phyloP scores from a whole-genome alignment of 202 grass and related monocot genomes.

The Musa balbisiana region DNA sequence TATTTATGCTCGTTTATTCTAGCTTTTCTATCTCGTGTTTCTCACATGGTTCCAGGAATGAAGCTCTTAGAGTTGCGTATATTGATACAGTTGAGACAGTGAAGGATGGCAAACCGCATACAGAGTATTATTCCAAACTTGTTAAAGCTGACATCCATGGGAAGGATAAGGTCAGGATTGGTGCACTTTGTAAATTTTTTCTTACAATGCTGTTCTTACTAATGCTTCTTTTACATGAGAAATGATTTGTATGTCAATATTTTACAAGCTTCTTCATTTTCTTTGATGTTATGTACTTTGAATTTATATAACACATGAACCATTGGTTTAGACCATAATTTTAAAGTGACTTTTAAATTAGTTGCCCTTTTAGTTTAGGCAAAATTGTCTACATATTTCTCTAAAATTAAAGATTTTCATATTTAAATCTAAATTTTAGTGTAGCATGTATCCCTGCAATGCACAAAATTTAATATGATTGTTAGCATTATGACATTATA shows the following conservation, averaged over 20 bases:
- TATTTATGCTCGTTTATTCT: neutral
- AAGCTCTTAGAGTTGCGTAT: conserved; percentile 90
- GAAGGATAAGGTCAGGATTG: conserved; percentile 54
- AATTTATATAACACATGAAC: neutral
- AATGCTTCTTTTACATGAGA: neutral
- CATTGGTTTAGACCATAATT: too few species aligned
- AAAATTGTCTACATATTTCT: too few species aligned
- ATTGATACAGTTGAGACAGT: conserved; percentile 67
- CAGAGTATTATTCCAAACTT: conserved; percentile 81
- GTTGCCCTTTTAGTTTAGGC: too few species aligned
- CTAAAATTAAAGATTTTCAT: too few species aligned
- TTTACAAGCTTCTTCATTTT: neutral
- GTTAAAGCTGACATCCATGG: conserved; percentile 93
- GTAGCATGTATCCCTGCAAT: too few species aligned
- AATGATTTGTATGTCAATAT: neutral
- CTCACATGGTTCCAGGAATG: conserved; percentile 50
- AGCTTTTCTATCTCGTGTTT: conserved; percentile 11
- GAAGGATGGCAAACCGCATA: conserved; percentile 60
- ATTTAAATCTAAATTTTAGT: too few species aligned
- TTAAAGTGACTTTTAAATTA: too few species aligned
- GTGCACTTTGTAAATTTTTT: conserved; percentile 13
- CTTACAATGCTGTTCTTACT: neutral
- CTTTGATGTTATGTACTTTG: neutral
- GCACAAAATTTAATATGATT: too few species aligned
- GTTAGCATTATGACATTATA: too few species aligned